Conservation (phyloP, 2,329 filamentous ascomycete species). For the Conoideocrella luteorostrata region DNA sequence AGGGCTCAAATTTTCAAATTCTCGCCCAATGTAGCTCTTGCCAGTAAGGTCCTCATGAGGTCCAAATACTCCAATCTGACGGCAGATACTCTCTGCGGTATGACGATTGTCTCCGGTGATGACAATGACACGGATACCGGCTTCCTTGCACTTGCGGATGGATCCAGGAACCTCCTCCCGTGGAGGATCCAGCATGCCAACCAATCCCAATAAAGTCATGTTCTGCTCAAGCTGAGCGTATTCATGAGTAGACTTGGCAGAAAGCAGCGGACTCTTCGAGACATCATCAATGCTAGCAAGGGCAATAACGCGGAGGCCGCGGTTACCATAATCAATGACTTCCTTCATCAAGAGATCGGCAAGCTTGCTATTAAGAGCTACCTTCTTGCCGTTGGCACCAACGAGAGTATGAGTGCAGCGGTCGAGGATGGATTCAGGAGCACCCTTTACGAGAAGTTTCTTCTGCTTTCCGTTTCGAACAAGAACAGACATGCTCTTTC, state of each 20-base stretch:
- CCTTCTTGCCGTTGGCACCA: conserved; percentile 71
- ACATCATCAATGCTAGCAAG: conserved; percentile 79
- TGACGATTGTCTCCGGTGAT: conserved; percentile 98
- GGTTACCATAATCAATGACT: conserved; percentile 83
- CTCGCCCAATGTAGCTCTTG: conserved; percentile 91
- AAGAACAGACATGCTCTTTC: conserved; percentile 98
- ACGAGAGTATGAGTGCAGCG: conserved; percentile 79
- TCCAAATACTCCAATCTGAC: conserved; percentile 91
- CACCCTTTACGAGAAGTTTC: conserved; percentile 91
- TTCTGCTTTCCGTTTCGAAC: conserved; percentile 64
- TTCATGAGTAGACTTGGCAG: conserved; percentile 74
- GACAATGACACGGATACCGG: conserved; percentile 93
- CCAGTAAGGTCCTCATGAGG: conserved; percentile 73
- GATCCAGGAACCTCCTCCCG: conserved; percentile 83
- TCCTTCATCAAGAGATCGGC: conserved; percentile 67
- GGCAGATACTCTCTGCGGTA: conserved; percentile 95
- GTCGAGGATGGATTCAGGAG: conserved; percentile 89
- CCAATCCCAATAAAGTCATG: conserved; percentile 88
- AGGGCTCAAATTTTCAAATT: conserved; percentile 82
- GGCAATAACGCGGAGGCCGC: conserved; percentile 89
- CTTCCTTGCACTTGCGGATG: conserved; percentile 82
- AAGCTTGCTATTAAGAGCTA: conserved; percentile 64
- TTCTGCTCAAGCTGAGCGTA: conserved; percentile 87
- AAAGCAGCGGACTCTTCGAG: conserved; percentile 61
- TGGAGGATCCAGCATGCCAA: conserved; percentile 95